Evolutionary conservation across 2,329 filamentous ascomycete genomes (phyloP), one percentile per base, ranked within the genome.

Genomic region (Colletotrichum brevisporum): DNA sequence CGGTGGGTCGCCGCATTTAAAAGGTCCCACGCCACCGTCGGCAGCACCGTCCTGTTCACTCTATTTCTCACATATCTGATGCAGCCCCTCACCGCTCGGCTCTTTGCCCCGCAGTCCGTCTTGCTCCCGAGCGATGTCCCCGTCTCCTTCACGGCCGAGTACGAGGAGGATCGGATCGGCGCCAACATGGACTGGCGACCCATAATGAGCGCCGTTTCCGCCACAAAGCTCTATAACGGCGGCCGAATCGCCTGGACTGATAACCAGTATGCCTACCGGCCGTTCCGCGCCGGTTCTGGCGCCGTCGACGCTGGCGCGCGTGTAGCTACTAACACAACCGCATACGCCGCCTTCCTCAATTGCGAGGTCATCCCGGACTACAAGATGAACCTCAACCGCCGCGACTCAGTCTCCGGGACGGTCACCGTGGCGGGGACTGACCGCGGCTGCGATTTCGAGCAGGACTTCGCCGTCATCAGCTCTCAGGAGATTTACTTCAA

Each of bases 101-200:
- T 63, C 2, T 63, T 63, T 18, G 60, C 27, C 2, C 24, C 60
- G n/a, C 60, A 63, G 24, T 18, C 51, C 13, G 52, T 63, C 8
- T 4, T 45, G 3, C 24, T 27, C 13, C 15, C 51, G 4, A 12
- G 36, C 10, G 12, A 10, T 1, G 24, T 41, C 9, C 41, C 60
- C 26, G n/a, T 63, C 27, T 4, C n/a, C 9, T 56, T 47, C 9
- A 18, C 5, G 10, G 53, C 26, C 12, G 31, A 18, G 4, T 56
- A 43, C 43, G n/a, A 56, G 36, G 26, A 8, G 51, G 15, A 48
- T 6, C 27, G 41, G 10, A 55, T 63, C 27, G 47, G 47, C 24
- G 52, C 60, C n/a, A 50, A 41, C 24, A 41, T 55, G 60, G 60
- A 63, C 26, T 63, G 52, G 60, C 41, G 60, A 18, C 60, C 60